These are phyloP conservation scores for Metschnikowia peoriensis DNA, from an alignment of 805 yeast genomes.

Conservation along the genomic window DNA sequence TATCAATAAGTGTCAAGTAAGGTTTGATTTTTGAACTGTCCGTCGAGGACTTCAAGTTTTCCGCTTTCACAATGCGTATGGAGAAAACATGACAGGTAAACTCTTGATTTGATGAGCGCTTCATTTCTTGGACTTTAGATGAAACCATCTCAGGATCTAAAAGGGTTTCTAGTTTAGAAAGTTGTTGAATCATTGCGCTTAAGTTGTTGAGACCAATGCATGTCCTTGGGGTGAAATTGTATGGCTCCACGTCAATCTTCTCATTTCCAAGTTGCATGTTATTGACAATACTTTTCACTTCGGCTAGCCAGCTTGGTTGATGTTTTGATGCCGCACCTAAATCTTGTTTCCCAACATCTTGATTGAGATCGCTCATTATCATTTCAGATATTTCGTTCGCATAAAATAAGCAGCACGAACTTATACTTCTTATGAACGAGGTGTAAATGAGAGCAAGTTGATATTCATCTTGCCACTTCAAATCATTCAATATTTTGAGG, in stretches of 20 bases:
- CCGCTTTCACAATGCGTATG: conserved; percentile 61
- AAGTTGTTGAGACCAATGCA: conserved; percentile 79
- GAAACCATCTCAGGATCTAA: conserved; percentile 60
- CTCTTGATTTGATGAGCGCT: conserved; percentile 30
- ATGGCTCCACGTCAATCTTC: conserved; percentile 47
- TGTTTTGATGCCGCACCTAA: not conserved
- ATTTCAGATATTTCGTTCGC: conserved; percentile 37
- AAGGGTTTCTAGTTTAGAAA: conserved; percentile 52
- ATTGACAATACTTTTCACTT: conserved; percentile 50
- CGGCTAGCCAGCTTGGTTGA: conserved; percentile 44
- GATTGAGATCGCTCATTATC: conserved; percentile 44
- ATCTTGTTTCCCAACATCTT: conserved; percentile 23
- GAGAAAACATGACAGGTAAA: conserved; percentile 57
- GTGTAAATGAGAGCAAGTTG: conserved; percentile 67
- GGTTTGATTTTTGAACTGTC: conserved; percentile 47
- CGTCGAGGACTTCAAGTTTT: conserved; percentile 42
- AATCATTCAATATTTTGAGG: conserved; percentile 51
- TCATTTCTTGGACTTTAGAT: conserved; percentile 31
- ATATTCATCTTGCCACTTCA: conserved; percentile 64
- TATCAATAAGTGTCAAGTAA: conserved; percentile 62
- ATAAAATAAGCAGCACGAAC: conserved; percentile 57
- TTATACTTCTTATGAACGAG: conserved; percentile 56
- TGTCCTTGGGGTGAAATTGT: conserved; percentile 55
- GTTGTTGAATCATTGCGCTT: conserved; percentile 46
- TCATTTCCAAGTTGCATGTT: conserved; percentile 35